Percentiles rank a stretch among this genome's conserved stretches.
Evolutionary conservation across 73 alveolate genomes (phyloP).

Genomic region (Symbiodinium natans): DNA sequence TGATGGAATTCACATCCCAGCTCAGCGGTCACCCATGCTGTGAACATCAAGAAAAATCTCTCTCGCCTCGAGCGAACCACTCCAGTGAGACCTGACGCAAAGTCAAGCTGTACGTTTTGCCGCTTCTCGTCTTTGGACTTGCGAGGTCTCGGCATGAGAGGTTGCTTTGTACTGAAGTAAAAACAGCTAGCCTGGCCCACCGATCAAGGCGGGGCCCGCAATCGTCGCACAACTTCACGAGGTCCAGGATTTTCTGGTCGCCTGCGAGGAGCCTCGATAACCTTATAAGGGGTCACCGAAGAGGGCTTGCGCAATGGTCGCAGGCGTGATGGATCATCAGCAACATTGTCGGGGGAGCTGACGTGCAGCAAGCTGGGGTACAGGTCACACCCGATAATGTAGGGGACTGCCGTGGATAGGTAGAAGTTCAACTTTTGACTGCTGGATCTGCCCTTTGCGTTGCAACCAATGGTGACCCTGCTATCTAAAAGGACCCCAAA

Average conservation of each 20-base stretch:
- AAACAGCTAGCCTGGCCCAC: neutral
- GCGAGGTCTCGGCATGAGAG: neutral
- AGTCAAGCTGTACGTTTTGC: neutral
- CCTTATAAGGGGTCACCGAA: too few relatives aligned
- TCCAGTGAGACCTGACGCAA: neutral
- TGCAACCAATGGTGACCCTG: slow-evolving; percentile 17
- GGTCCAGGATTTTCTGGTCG: neutral
- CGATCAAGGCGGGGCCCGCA: neutral
- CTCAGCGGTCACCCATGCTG: neutral
- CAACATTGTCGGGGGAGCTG: neutral
- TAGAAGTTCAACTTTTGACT: neutral
- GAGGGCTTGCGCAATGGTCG: too few relatives aligned
- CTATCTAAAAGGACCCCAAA: neutral
- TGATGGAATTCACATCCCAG: neutral
- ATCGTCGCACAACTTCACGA: neutral
- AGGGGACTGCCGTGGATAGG: neutral
- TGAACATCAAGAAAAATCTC: neutral
- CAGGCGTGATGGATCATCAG: slow-evolving; percentile 17
- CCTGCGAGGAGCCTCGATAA: neutral
- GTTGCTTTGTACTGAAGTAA: neutral
- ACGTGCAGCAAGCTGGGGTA: neutral
- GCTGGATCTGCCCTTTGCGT: slow-evolving; percentile 17
- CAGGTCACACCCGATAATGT: neutral
- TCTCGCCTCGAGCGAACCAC: neutral
- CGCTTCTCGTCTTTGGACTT: neutral